Evolutionary conservation across 1,284 basidiomycete genomes (phyloP).

Genomic region (Pyrrhoderma noxium): DNA sequence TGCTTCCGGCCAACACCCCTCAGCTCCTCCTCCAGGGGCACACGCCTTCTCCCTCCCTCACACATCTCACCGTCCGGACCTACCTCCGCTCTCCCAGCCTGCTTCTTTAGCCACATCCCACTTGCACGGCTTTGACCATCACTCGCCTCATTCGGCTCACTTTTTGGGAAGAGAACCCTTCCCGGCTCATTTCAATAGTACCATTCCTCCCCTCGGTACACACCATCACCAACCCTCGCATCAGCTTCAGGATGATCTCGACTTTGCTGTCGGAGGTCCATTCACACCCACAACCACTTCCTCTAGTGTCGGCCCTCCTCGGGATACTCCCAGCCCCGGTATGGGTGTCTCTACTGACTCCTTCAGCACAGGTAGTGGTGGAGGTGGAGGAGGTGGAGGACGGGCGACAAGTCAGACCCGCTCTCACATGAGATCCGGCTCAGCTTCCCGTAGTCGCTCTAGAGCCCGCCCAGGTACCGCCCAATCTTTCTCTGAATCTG

Average conservation of each 20-base stretch:
- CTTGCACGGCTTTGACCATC: constrained; percentile 10
- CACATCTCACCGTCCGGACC: constrained; percentile 14
- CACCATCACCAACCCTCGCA: constrained; percentile 12
- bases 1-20: constrained; percentile 1
- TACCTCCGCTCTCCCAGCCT: constrained; percentile 14
- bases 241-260: background rate
- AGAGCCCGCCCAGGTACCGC: constrained; percentile 31
- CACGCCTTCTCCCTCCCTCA: constrained; percentile 19
- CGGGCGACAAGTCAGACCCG: constrained; percentile 23
- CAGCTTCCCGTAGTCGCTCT: constrained; percentile 33
- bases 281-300: constrained; percentile 12
- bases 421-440: constrained; percentile 10
- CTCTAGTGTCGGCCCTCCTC: background rate
- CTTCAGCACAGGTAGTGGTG: constrained; percentile 1
- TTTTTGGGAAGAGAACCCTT: constrained; percentile 13
- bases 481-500: constrained; percentile 8
- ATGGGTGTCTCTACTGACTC: background rate
- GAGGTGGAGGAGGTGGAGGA: constrained; percentile 7
- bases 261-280: background rate
- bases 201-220: constrained; percentile 14
- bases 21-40: too few species aligned
- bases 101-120: constrained; percentile 14
- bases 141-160: background rate
- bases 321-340: constrained; percentile 10
- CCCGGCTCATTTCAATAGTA: constrained; percentile 17